A percentile compares a stretch with the other conserved stretches of the same genome.
phyloP scores from a whole-genome alignment of 768 basidiomycete species.

The Cyclocybe aegerita region DNA sequence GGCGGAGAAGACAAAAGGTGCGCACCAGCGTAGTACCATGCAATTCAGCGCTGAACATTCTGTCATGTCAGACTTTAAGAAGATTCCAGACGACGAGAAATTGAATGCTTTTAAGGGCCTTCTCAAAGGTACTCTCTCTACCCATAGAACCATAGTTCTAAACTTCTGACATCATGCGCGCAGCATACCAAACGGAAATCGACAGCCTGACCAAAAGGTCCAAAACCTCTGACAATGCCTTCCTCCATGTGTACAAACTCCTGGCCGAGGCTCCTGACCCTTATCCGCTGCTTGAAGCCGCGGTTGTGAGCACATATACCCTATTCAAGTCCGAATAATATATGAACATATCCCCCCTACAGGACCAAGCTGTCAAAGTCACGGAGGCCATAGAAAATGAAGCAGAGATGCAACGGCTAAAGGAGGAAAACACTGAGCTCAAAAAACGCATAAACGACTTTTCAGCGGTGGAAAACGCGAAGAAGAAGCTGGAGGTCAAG shows the following conservation, averaged over 20 bases:
- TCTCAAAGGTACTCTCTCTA: conserved; percentile 64
- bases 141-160: not conserved
- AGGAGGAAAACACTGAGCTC: conserved; percentile 82
- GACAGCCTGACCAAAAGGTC: conserved; percentile 92
- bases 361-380: conserved; percentile 94
- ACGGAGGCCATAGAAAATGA: conserved; percentile 81
- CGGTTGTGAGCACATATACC: conserved; percentile 57
- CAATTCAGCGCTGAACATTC: not conserved
- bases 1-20: conserved; percentile 96
- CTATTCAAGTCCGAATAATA: not conserved
- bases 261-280: conserved; percentile 97
- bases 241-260: conserved; percentile 95
- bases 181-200: conserved; percentile 96
- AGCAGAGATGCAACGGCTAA: conserved; percentile 65
- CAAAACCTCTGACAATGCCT: conserved; percentile 91
- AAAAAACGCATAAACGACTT: conserved; percentile 69
- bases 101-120: conserved; percentile 84
- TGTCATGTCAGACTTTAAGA: conserved; percentile 81
- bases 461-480: conserved; percentile 59
- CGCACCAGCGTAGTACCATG: conserved; percentile 1
- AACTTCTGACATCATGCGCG: conserved; percentile 1
- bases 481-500: conserved; percentile 73
- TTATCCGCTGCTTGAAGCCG: conserved; percentile 92
- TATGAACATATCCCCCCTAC: not conserved
- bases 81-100: conserved; percentile 89